Conservation (phyloP, 768 basidiomycete genomes). For the Coprinopsis sp. region DNA sequence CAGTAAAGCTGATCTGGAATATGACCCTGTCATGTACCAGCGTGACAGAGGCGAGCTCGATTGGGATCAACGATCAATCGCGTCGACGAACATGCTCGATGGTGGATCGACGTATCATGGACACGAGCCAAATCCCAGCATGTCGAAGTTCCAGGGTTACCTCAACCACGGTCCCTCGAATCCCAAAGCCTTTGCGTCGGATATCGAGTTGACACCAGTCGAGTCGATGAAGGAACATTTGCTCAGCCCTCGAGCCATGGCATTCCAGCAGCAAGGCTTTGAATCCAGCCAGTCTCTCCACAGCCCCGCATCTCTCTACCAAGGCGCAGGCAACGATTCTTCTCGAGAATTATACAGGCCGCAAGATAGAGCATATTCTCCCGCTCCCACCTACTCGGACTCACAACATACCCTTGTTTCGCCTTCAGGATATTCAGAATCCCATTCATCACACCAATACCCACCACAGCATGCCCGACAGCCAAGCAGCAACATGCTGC, state of each 20-base stretch:
- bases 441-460: conserved; percentile 8
- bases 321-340: conserved; percentile 42
- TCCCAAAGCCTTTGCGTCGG: conserved; percentile 20
- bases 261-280: conserved; percentile 32
- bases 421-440: conserved; percentile 7
- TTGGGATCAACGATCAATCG: conserved; percentile 80
- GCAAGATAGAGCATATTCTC: conserved; percentile 35
- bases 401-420: conserved; percentile 1
- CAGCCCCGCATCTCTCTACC: conserved; percentile 40
- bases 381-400: conserved; percentile 27
- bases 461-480: conserved; percentile 12
- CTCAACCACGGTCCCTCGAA: conserved; percentile 49
- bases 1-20: conserved; percentile 76
- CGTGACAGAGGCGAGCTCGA: conserved; percentile 83
- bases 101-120: conserved; percentile 38
- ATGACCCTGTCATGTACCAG: conserved; percentile 73
- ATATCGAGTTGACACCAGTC: conserved; percentile 54
- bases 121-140: conserved; percentile 29
- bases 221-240: conserved; percentile 61
- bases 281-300: conserved; percentile 37
- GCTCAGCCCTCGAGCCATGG: conserved; percentile 34
- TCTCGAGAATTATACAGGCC: conserved; percentile 60
- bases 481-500: conserved; percentile 8
- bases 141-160: conserved; percentile 37
- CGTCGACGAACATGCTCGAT: conserved; percentile 53